Base-by-base conservation (phyloP, 352 stramenopile species). In the Phytophthora colocasiae region DNA sequence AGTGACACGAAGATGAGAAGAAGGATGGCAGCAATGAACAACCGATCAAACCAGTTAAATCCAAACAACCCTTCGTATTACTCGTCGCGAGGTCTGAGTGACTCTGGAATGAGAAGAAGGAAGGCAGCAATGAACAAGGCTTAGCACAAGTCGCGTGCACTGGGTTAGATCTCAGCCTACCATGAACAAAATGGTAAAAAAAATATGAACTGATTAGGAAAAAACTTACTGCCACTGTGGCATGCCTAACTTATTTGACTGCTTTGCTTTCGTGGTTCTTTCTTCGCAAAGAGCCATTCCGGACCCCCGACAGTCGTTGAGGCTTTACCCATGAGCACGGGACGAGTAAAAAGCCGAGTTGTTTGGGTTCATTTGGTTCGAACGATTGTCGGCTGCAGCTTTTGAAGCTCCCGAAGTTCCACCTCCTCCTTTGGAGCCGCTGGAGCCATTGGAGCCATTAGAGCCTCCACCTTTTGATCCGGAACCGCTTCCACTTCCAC, bases 331-430 rank as follows among this genome's bases (percentile, higher is more conserved):
- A 5, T 63, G 24, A 19, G 53, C 59, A 12, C 66, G 66, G n/a
- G 66, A 75, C 49, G 60, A 66, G 39, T 71, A 8, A 44, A 78
- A 84, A 19, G 58, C 27, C 0, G 59, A 12, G 19, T 84, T 84
- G 47, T 84, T 84, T 0, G 76, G 73, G 19, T 84, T 84, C 7
- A 81, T 34, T 31, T 84, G 76, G 36, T 80, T 81, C 0, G 73
- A 45, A 11, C 58, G 70, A 31, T 81, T 78, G 43, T 81, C 70
- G 2, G 38, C 48, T 1, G 70, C 52, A 6, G 73, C 70, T 51
- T 79, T 62, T 4, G 69, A 66, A 11, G 26, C n/a, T 14, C 52
- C 46, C 8, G 43, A 50, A 19, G 41, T 44, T n/a, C 48, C 48
- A 1, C 17, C 45, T 38, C 48, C 22, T 22, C 22, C 59, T 19